Evolutionary conservation across 768 basidiomycete species (phyloP), one percentile per base, ranked within the genome.

Genomic region (Gelatoporia subvermispora): DNA sequence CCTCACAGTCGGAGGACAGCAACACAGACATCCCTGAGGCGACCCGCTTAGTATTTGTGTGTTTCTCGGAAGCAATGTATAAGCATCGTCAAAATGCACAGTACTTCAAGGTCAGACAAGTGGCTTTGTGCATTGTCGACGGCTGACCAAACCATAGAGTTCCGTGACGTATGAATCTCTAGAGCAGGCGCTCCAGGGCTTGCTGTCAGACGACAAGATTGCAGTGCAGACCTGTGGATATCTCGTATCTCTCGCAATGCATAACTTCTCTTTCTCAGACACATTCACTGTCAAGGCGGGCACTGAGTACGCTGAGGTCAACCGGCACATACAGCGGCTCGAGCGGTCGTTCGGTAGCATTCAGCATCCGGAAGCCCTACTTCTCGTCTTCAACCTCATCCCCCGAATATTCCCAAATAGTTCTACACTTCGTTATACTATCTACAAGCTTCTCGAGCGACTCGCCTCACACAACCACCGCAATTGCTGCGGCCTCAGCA

Each of bases 81-180:
- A 74, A 71, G 31, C 78, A 85, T 51, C 52, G 62, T 4, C 65
- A 65, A 43, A 90, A 90, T 56, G 65, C 75, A 2, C 65, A 71
- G 9, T 88, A 82, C 64, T 91, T 89, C 55, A 72, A 78, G 69
- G 88, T 88, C 48, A 23, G 81, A 69, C 15, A 3, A 18, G 18
- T 21, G 15, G 22, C 22, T 52, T 17, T 43, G 8, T 51, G 20
- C 20, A 25, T n/a, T 24, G 11, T 36, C 37, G 46, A 34, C 23
- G 34, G 15, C 36, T 50, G 15, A 51, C 45, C 39, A 23, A 17
- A 17, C 3, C 31, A 20, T 48, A 84, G 79, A 71, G 62, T 18
- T 68, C 68, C 35, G 81, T 92, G 8, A 86, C 88, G 4, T 90
- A 83, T 48, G 69, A 77, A 23, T 75, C 80, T 0, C 70, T 93